phyloP scores from a whole-genome alignment of 768 basidiomycete genomes.

The Xerocomellus intermedius region DNA sequence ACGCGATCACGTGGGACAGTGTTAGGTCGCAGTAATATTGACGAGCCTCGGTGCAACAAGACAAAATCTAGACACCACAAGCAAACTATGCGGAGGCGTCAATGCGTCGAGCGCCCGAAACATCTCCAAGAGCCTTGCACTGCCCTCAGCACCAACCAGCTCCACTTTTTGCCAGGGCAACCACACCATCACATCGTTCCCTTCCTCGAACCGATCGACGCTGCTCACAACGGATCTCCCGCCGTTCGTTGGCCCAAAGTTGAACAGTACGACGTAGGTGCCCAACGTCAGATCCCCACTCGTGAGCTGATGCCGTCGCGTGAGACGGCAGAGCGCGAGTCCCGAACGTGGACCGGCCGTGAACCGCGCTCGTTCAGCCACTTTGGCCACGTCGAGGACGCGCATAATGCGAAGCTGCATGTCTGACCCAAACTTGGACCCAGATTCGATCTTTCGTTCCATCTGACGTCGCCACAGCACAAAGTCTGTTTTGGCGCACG shows the following conservation, averaged over 20 bases:
- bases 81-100: conserved; percentile 29
- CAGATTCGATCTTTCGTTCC: conserved; percentile 34
- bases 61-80: conserved; percentile 31
- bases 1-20: conserved; percentile 21
- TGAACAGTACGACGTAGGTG: conserved; percentile 38
- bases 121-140: conserved; percentile 15
- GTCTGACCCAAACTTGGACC: conserved; percentile 35
- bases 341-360: conserved; percentile 31
- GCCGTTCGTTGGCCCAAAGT: conserved; percentile 31
- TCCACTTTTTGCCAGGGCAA: conserved; percentile 48
- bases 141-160: conserved; percentile 16
- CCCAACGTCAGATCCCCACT: conserved; percentile 20
- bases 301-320: conserved; percentile 15
- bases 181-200: conserved; percentile 45
- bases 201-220: conserved; percentile 39
- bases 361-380: conserved; percentile 29
- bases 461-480: conserved; percentile 54
- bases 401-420: conserved; percentile 44
- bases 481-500: conserved; percentile 44
- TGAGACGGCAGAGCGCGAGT: conserved; percentile 44
- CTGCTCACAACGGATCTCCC: conserved; percentile 32
- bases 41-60: conserved; percentile 7
- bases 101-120: conserved; percentile 25
- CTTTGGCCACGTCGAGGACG: conserved; percentile 37
- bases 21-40: background rate